These are phyloP conservation scores for Didymella keratinophila DNA, from an alignment of 2,329 filamentous ascomycete species.

Conservation along the genomic window DNA sequence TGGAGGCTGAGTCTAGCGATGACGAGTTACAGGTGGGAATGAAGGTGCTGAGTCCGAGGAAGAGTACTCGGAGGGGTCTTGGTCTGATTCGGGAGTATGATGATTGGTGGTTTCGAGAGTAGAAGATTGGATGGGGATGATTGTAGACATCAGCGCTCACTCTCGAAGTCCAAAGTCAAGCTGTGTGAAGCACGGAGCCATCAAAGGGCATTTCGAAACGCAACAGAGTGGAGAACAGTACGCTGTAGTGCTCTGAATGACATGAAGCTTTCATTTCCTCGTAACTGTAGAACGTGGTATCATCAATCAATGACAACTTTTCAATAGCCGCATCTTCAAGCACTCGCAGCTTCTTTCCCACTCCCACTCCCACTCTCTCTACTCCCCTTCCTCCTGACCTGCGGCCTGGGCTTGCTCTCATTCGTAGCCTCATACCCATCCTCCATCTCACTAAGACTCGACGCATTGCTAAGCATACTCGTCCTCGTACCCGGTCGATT, in stretches of 20 bases:
- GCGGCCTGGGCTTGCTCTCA: slow-evolving; percentile 10
- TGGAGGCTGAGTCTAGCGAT: background rate
- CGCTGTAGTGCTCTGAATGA: no score
- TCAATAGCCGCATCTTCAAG: background rate
- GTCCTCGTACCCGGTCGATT: slow-evolving; percentile 43
- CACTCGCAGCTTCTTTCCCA: slow-evolving; percentile 14
- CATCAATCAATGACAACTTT: background rate
- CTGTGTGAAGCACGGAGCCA: no score
- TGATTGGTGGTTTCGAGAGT: background rate
- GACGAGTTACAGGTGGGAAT: background rate
- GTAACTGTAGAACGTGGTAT: background rate
- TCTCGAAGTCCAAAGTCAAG: no score
- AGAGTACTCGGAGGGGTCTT: background rate
- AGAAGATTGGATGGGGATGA: background rate
- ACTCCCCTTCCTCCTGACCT: slow-evolving; percentile 12
- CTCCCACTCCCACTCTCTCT: slow-evolving; percentile 15
- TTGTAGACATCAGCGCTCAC: no score
- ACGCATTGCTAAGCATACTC: slow-evolving; percentile 44
- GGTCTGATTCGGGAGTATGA: background rate
- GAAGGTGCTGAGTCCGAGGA: background rate
- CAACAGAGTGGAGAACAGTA: no score
- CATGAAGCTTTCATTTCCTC: no score
- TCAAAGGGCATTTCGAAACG: no score
- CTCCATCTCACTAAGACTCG: slow-evolving; percentile 33
- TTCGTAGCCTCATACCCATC: slow-evolving; percentile 17